Conservation (phyloP, 75 land plant genomes). For the Sequoiadendron giganteum region DNA sequence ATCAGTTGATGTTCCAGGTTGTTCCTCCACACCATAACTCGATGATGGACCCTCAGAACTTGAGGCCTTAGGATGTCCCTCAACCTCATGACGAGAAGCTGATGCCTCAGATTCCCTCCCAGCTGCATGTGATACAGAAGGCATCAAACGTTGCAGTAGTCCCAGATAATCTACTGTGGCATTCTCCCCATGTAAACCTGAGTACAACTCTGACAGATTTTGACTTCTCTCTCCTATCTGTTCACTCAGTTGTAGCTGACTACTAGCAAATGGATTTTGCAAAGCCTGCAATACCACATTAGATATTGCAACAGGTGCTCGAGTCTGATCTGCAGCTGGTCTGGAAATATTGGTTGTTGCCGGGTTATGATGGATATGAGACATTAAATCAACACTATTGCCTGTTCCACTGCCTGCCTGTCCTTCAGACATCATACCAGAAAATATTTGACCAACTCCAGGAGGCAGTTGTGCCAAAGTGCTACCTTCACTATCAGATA, state of each 20-base stretch:
- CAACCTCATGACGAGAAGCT: neutral
- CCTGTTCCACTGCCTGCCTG: neutral
- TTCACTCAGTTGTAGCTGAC: constrained; percentile 7
- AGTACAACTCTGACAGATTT: constrained; percentile 2
- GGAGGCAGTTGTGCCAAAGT: constrained; percentile 1
- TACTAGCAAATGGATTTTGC: constrained; percentile 2
- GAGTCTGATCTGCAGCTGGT: neutral
- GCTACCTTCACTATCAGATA: neutral
- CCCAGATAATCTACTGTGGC: neutral
- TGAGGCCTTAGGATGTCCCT: constrained; percentile 11
- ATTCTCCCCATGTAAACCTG: neutral
- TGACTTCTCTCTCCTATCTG: constrained; percentile 9
- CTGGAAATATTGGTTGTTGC: constrained; percentile 3
- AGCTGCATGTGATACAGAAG: neutral
- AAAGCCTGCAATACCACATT: constrained; percentile 3
- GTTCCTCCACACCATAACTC: neutral
- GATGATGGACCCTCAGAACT: constrained; percentile 5
- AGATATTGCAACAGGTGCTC: neutral
- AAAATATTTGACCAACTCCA: neutral
- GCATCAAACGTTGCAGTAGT: constrained; percentile 7
- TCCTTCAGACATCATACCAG: constrained; percentile 7
- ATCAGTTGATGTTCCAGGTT: neutral
- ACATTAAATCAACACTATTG: neutral
- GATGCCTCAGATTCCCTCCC: constrained; percentile 7
- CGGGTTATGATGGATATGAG: neutral